Conservation (phyloP, 2,329 filamentous ascomycete genomes). For the Fusarium subtropicale region DNA sequence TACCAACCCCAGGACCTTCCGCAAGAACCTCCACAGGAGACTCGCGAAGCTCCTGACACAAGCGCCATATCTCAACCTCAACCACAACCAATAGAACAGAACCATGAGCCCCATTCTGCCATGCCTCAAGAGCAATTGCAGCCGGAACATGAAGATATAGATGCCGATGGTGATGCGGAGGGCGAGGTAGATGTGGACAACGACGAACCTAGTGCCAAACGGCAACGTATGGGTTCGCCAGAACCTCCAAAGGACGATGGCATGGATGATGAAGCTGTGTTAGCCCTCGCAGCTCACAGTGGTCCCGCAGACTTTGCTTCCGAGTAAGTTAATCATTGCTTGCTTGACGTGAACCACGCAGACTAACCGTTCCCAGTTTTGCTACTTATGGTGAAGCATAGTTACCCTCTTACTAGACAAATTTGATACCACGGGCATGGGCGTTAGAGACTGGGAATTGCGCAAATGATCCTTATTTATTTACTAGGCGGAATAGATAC, state of each 20-base stretch:
- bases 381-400: conserved; percentile 56
- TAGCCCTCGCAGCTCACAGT: conserved; percentile 61
- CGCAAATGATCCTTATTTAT: conserved; percentile 7
- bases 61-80: conserved; percentile 15
- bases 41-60: conserved; percentile 22
- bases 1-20: conserved; percentile 9
- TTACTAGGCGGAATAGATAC: conserved; percentile 2
- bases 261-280: conserved; percentile 61
- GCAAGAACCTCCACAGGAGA: conserved; percentile 24
- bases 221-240: conserved; percentile 52
- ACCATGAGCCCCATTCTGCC: conserved; percentile 11
- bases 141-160: conserved; percentile 33
- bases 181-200: conserved; percentile 49
- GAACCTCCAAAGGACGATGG: conserved; percentile 51
- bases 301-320: conserved; percentile 55
- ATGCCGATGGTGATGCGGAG: conserved; percentile 51
- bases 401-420: conserved; percentile 17
- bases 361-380: conserved; percentile 49
- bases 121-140: conserved; percentile 21
- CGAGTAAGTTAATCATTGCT: conserved; percentile 53
- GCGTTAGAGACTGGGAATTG: conserved; percentile 37
- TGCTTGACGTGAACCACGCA: not conserved
- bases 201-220: conserved; percentile 56
- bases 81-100: conserved; percentile 7
- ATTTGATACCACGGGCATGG: conserved; percentile 38